Conservation (phyloP, 805 yeast species). For the Torulaspora indica region DNA sequence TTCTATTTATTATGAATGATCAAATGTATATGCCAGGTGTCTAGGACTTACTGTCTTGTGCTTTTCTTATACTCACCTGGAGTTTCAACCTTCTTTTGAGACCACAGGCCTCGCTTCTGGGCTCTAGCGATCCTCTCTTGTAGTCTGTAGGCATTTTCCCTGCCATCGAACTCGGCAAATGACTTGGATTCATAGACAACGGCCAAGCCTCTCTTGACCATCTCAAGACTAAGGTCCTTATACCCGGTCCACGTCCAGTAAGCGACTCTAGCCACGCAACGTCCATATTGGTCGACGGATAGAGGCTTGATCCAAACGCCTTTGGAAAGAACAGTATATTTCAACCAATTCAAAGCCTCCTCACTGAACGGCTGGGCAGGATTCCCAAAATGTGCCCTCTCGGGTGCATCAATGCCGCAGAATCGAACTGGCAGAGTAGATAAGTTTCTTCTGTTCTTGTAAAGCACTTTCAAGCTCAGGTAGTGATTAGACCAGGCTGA, state of each 20-base stretch:
- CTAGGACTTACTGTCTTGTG: neutral
- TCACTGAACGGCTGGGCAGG: conserved; percentile 85
- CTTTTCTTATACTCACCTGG: conserved; percentile 75
- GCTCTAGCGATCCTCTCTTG: conserved; percentile 58
- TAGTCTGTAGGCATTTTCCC: conserved; percentile 53
- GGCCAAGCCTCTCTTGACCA: conserved; percentile 79
- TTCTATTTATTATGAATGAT: neutral
- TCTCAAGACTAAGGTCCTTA: conserved; percentile 79
- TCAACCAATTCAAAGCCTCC: conserved; percentile 79
- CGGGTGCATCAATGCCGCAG: conserved; percentile 97
- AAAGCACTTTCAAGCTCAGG: conserved; percentile 25
- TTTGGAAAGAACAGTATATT: conserved; percentile 58
- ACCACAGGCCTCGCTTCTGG: conserved; percentile 65
- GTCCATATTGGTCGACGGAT: conserved; percentile 78
- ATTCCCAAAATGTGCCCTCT: conserved; percentile 87
- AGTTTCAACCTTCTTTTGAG: conserved; percentile 49
- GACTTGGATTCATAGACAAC: conserved; percentile 79
- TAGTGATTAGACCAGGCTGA: conserved; percentile 24
- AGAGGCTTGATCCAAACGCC: conserved; percentile 72
- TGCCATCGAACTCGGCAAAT: conserved; percentile 83
- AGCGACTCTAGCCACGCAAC: conserved; percentile 76
- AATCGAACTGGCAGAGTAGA: conserved; percentile 73
- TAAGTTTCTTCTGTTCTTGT: conserved; percentile 30
- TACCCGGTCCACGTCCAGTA: conserved; percentile 56
- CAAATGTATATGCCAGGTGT: neutral